A percentile compares a stretch with the other conserved stretches of the same genome.
These are phyloP conservation scores for Nemania sp. DNA, from an alignment of 2,329 filamentous ascomycete species.

Conservation along the genomic window DNA sequence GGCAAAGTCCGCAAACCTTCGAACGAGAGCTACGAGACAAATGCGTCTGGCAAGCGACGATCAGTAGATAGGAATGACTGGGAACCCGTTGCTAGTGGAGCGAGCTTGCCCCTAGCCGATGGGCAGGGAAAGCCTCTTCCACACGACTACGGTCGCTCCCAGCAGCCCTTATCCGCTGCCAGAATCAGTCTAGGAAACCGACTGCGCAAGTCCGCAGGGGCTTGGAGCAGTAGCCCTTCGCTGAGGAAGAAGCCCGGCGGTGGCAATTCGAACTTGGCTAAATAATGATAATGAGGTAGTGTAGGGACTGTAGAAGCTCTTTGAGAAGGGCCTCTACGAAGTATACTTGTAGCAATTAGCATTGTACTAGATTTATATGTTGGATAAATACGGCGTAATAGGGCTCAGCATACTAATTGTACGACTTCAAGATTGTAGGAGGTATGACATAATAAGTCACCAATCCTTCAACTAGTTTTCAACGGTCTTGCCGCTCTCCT, in stretches of 20 bases:
- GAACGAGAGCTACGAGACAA: slow-evolving; percentile 21
- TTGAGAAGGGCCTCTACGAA: not conserved
- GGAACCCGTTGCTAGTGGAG: slow-evolving; percentile 41
- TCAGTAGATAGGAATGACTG: slow-evolving; percentile 43
- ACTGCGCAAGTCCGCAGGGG: slow-evolving; percentile 52
- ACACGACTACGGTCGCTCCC: slow-evolving; percentile 24
- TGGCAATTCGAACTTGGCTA: slow-evolving; percentile 23
- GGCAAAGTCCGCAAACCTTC: slow-evolving; percentile 39
- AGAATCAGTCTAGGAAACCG: slow-evolving; percentile 51
- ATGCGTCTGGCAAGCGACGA: slow-evolving; percentile 23
- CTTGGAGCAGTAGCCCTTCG: slow-evolving; percentile 51
- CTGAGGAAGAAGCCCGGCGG: slow-evolving; percentile 40
- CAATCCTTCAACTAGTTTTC: no score
- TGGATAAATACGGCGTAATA: no score
- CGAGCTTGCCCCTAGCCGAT: slow-evolving; percentile 34
- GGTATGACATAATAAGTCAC: no score
- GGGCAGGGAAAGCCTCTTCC: slow-evolving; percentile 35
- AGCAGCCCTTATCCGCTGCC: slow-evolving; percentile 46
- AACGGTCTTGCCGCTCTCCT: no score
- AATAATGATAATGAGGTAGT: slow-evolving; percentile 27
- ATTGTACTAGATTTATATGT: not conserved
- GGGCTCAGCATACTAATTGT: no score
- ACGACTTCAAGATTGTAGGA: no score
- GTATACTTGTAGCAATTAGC: not conserved
- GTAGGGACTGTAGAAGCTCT: no score